Base-by-base conservation (phyloP, 2,329 filamentous ascomycete genomes). In the Colletotrichum tamarilloi region DNA sequence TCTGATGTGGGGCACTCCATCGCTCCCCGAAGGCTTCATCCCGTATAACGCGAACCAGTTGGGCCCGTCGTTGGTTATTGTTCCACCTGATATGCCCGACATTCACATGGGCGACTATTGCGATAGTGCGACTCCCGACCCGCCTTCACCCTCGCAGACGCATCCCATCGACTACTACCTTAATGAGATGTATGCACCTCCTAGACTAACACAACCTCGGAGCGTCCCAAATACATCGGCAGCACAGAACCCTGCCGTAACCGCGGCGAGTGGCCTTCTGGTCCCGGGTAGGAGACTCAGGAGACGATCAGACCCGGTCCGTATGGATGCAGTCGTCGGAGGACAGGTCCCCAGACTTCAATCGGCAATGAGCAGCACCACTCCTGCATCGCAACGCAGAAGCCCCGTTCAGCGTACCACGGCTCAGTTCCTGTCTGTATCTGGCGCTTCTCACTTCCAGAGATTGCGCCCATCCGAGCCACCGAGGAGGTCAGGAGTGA, bases 91-190 rank as follows among this genome's bases (percentile, higher is more conserved):
- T 14, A 28, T 28, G 3, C 24, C 67, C 22, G 32, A n/a, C 7
- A 24, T 49, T 14, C 22, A 49, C 7, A 46, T 55, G 59, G 12
- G 35, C 11, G 66, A 49, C 16, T 24, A 30, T 24, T 22, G 56
- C 24, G 60, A 70, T 22, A 11, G n/a, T 35, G 11, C 46, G 49
- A 9, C n/a, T 32, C 19, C 46, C 7, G 35, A 30, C 11, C 8
- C 28, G 2, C 28, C 12, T 12, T 7, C 60, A 24, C 5, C 46
- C 28, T 46, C 60, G 7, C n/a, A 19, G 11, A 65, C 58, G 8
- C 66, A 73, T 42, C 60, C 46, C 5, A 65, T 62, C 26, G 70
- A 65, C 35, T 49, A 70, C 19, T 49, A 70, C 24, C 59, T 65
- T 22, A 53, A 28, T 2, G 16, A 32, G 16, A 30, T 3, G 3